A percentile compares a stretch with the other conserved stretches of the same genome.
Evolutionary conservation across 192 early-diverging fungal species (phyloP).

Genomic region (Mortierella claussenii): DNA sequence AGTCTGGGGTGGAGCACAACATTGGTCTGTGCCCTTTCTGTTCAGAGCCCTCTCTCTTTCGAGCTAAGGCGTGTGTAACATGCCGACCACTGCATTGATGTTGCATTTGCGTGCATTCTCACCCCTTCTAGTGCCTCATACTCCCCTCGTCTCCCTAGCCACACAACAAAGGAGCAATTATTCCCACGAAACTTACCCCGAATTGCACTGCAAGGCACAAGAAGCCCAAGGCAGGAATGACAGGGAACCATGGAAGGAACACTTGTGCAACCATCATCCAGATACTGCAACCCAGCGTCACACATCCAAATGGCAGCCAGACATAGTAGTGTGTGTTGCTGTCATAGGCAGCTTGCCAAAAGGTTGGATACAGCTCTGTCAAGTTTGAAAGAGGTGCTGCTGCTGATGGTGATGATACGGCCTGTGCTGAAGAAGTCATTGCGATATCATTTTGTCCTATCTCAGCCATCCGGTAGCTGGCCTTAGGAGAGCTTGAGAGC

Average conservation of each 20-base stretch:
- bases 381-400: background rate
- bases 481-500: background rate
- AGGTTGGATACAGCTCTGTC: conserved; percentile 17
- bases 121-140: background rate
- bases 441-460: background rate
- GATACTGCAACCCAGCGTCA: conserved; percentile 14
- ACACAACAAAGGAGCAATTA: background rate
- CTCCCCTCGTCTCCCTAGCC: background rate
- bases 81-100: background rate
- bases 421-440: background rate
- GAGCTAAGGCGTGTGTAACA: background rate
- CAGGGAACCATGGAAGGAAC: conserved; percentile 23
- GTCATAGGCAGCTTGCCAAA: conserved; percentile 33
- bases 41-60: background rate
- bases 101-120: background rate
- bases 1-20: too few relatives aligned
- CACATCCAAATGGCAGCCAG: conserved; percentile 31
- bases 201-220: conserved; percentile 25
- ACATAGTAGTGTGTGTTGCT: conserved; percentile 35
- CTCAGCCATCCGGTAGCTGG: too few relatives aligned
- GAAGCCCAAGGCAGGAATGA: conserved; percentile 14
- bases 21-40: background rate
- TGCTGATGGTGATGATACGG: background rate
- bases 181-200: conserved; percentile 20
- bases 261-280: conserved; percentile 29